Percentiles rank a stretch among this genome's conserved stretches.
These are phyloP conservation scores for Cicer pinnatifidum DNA, from an alignment of 306 rosid species.

Conservation along the genomic window DNA sequence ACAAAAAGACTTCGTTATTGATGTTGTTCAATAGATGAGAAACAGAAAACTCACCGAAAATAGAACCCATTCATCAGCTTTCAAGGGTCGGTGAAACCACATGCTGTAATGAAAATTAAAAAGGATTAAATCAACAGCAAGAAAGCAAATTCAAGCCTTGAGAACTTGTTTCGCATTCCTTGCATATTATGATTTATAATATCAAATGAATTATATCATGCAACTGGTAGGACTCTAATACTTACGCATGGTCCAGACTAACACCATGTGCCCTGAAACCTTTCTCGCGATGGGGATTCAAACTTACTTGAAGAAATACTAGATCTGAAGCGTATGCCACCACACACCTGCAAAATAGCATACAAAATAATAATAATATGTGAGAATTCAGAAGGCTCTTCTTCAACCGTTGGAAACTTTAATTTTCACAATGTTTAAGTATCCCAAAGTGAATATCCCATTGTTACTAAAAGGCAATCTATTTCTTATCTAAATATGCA, in stretches of 20 bases:
- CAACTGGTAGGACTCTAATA: constrained; percentile 35
- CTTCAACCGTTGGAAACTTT: constrained; percentile 17
- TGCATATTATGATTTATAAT: constrained; percentile 1
- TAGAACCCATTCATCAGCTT: constrained; percentile 93
- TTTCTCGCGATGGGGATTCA: constrained; percentile 86
- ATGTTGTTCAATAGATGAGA: constrained; percentile 17
- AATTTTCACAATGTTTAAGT: not conserved
- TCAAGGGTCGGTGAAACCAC: constrained; percentile 89
- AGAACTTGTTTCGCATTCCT: constrained; percentile 10
- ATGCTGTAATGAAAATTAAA: constrained; percentile 55
- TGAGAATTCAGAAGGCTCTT: constrained; percentile 17
- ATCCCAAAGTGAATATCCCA: constrained; percentile 6
- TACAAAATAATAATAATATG: not conserved
- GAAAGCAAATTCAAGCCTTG: not conserved
- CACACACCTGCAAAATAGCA: constrained; percentile 67
- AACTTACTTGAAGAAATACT: constrained; percentile 70
- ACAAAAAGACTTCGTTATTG: not conserved
- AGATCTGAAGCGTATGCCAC: constrained; percentile 93
- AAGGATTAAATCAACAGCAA: not conserved
- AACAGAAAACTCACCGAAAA: constrained; percentile 63
- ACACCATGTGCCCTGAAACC: constrained; percentile 68
- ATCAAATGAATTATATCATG: constrained; percentile 18
- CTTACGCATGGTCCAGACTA: constrained; percentile 97
- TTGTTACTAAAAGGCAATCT: constrained; percentile 11
- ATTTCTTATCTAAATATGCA: not conserved